These are phyloP conservation scores for Plasmodium reichenowi DNA, from an alignment of 169 alveolate genomes.

Conservation along the genomic window DNA sequence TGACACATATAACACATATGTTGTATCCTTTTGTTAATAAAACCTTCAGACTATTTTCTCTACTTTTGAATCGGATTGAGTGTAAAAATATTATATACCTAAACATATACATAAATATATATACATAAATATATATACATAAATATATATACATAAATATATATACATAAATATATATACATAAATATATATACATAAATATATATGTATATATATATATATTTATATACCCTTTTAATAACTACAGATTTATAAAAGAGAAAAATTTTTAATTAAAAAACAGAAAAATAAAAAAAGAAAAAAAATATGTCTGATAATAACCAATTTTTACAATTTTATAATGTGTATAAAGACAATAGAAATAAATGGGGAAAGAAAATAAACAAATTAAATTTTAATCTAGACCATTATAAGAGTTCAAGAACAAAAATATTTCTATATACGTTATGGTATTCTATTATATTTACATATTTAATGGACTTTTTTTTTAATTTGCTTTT, in stretches of 20 bases:
- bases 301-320: constrained; percentile 27
- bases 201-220: neutral
- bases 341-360: constrained; percentile 50
- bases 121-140: neutral
- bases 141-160: neutral
- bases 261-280: too few relatives aligned
- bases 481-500: constrained; percentile 35
- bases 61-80: too few relatives aligned
- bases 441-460: constrained; percentile 27
- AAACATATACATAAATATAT: too few relatives aligned
- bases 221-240: neutral
- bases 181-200: neutral
- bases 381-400: constrained; percentile 40
- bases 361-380: constrained; percentile 52
- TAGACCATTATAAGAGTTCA: constrained; percentile 39
- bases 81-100: too few relatives aligned
- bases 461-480: constrained; percentile 51
- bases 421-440: constrained; percentile 54
- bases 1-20: too few relatives aligned
- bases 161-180: neutral
- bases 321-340: constrained; percentile 27
- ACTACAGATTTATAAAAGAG: too few relatives aligned
- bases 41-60: too few relatives aligned
- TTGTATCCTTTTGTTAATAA: too few relatives aligned
- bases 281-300: neutral